Evolutionary conservation across 768 basidiomycete species (phyloP).

Genomic region (Pisolithus orientalis): DNA sequence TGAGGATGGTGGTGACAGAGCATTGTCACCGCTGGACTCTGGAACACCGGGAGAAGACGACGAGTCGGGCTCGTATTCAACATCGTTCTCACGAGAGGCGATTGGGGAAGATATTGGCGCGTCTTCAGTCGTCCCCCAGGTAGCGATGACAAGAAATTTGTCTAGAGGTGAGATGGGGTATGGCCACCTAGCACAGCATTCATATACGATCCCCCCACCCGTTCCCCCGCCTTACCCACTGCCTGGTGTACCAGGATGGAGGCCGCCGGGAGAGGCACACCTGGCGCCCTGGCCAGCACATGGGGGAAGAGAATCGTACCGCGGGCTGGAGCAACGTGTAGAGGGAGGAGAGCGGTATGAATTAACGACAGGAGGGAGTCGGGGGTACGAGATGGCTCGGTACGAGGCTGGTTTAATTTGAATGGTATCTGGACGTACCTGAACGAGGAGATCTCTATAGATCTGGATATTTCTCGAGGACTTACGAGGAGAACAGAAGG

Average conservation of each 20-base stretch:
- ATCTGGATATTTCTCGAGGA: neutral
- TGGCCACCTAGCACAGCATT: constrained; percentile 11
- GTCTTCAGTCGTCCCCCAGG: constrained; percentile 24
- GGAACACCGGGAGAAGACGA: constrained; percentile 2
- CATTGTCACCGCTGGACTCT: neutral
- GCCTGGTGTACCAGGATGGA: constrained; percentile 23
- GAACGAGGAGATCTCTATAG: neutral
- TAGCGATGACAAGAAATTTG: constrained; percentile 14
- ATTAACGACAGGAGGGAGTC: constrained; percentile 12
- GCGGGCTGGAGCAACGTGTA: constrained; percentile 9
- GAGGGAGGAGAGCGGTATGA: constrained; percentile 15
- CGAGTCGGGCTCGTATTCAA: constrained; percentile 1
- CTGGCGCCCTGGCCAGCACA: constrained; percentile 30
- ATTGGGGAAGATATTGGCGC: neutral
- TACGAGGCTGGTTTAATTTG: constrained; percentile 7
- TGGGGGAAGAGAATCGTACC: constrained; percentile 6
- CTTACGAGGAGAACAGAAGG: constrained; percentile 9
- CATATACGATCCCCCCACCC: constrained; percentile 23
- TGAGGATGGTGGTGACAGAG: neutral
- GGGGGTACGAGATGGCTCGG: constrained; percentile 17
- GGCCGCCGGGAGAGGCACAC: constrained; percentile 42
- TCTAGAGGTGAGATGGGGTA: constrained; percentile 28
- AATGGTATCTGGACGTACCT: constrained; percentile 4
- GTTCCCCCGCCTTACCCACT: constrained; percentile 12
- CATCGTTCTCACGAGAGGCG: neutral